Evolutionary conservation across 805 yeast genomes (phyloP).

Genomic region (Metschnikowia corniflorae): DNA sequence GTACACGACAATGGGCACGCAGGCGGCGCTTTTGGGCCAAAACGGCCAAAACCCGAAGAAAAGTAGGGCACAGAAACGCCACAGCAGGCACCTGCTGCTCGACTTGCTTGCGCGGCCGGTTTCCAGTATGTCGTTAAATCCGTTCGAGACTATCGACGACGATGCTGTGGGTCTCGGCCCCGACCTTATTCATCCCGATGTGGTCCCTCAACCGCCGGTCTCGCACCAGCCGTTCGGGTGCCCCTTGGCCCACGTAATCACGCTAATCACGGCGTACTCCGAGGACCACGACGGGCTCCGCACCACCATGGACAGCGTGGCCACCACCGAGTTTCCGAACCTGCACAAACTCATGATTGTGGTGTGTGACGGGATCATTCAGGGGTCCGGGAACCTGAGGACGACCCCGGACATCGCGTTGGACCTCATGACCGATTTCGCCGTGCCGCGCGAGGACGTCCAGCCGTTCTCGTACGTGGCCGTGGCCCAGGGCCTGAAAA

Average conservation of each 20-base stretch:
- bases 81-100: constrained; percentile 26
- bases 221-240: constrained; percentile 71
- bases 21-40: constrained; percentile 40
- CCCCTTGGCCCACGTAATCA: constrained; percentile 55
- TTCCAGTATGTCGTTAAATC: constrained; percentile 26
- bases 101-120: constrained; percentile 31
- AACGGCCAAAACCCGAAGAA: constrained; percentile 16
- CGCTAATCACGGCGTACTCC: constrained; percentile 83
- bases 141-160: constrained; percentile 29
- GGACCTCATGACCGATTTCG: constrained; percentile 74
- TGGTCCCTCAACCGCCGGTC: constrained; percentile 87
- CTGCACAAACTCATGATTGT: constrained; percentile 85
- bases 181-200: constrained; percentile 66
- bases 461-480: constrained; percentile 87
- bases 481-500: constrained; percentile 88
- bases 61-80: constrained; percentile 12
- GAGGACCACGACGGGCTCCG: constrained; percentile 86
- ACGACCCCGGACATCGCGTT: constrained; percentile 89
- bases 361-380: constrained; percentile 90
- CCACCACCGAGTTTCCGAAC: constrained; percentile 94
- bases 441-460: constrained; percentile 69
- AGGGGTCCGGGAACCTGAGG: constrained; percentile 87
- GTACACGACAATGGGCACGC: constrained; percentile 67
- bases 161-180: constrained; percentile 49
- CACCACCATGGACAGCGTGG: constrained; percentile 84